Percentiles rank a stretch among this genome's conserved stretches.
Conservation (phyloP, 805 yeast genomes). For the Wickerhamiella australiensis region DNA sequence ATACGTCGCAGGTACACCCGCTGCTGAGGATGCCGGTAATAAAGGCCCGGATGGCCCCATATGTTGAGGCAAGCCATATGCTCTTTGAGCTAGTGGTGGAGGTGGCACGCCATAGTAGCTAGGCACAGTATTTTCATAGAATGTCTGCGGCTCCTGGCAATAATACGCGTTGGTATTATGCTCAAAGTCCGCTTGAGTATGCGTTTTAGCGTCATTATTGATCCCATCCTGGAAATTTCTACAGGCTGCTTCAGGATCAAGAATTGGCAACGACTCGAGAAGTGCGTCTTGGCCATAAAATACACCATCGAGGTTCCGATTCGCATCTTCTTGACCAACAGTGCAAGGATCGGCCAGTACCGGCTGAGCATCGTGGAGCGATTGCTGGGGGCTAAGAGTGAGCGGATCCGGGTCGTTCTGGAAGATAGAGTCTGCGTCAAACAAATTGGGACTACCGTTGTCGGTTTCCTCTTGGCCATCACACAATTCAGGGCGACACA, state of each 20-base stretch:
- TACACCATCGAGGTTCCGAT: neutral
- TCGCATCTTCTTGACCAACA: neutral
- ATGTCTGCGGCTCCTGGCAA: too few species aligned
- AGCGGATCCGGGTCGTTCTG: neutral
- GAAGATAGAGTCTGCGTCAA: too few species aligned
- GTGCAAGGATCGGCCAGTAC: neutral
- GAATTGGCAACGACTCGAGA: neutral
- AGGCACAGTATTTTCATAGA: too few species aligned
- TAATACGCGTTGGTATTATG: neutral
- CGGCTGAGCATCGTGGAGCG: neutral
- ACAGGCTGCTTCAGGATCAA: neutral
- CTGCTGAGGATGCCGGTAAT: too few species aligned
- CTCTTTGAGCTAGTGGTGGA: neutral
- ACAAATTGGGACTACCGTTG: too few species aligned
- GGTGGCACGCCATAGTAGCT: neutral
- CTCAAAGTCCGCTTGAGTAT: too few species aligned
- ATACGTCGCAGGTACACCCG: too few species aligned
- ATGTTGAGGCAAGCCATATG: too few species aligned
- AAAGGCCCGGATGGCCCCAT: too few species aligned
- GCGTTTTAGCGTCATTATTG: neutral
- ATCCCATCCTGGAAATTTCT: too few species aligned
- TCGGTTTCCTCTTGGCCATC: too few species aligned
- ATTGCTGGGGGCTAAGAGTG: neutral
- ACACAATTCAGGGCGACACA: constrained; percentile 21
- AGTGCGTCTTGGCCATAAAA: neutral